Conservation (phyloP, 192 early-diverging fungal species). For the Umbelopsis vinacea region DNA sequence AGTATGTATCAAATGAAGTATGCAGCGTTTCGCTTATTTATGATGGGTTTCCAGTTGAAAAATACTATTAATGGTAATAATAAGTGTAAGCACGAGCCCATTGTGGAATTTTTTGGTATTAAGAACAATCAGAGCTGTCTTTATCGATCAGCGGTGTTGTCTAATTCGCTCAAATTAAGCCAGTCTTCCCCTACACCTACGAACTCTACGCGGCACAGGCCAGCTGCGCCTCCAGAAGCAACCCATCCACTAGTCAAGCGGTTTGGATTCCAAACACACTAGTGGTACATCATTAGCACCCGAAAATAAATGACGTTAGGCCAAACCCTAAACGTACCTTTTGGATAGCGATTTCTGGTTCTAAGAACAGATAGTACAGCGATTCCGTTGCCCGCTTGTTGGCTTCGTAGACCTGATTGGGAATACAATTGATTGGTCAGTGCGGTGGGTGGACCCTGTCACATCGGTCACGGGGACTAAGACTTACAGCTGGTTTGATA, state of each 20-base stretch:
- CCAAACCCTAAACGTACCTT: neutral
- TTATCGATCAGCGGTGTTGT: too few species aligned
- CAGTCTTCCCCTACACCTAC: conserved; percentile 28
- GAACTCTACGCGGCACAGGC: conserved; percentile 39
- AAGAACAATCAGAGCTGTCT: too few species aligned
- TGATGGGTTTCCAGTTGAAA: too few species aligned
- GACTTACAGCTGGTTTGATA: conserved; percentile 19
- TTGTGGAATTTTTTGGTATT: too few species aligned
- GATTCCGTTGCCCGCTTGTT: neutral
- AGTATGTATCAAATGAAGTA: too few species aligned
- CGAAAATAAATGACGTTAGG: neutral
- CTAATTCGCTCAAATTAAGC: neutral
- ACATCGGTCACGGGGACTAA: neutral
- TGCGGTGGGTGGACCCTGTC: neutral
- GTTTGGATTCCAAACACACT: conserved; percentile 38
- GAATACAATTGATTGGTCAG: neutral
- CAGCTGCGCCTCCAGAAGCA: conserved; percentile 30
- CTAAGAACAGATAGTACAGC: conserved; percentile 6
- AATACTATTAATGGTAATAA: too few species aligned
- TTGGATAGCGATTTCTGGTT: conserved; percentile 15
- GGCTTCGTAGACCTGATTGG: neutral
- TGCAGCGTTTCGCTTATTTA: too few species aligned
- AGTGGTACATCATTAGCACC: neutral
- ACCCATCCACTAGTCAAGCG: conserved; percentile 21
- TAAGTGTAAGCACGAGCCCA: too few species aligned